Conservation (phyloP, 208 protist species). For the Leishmania braziliensis region DNA sequence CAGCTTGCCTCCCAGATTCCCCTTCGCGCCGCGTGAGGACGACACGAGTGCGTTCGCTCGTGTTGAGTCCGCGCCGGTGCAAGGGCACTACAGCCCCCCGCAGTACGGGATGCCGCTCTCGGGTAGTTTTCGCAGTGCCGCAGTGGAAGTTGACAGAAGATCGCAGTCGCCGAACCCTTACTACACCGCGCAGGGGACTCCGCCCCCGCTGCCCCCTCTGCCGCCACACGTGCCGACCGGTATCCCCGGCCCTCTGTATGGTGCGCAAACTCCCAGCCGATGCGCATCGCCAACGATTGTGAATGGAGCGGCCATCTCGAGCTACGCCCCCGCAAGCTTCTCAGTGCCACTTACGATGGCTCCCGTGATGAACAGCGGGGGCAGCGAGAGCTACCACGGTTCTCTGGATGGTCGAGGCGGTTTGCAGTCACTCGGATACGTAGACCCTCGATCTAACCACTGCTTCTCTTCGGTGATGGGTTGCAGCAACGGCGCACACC, state of each 20-base stretch:
- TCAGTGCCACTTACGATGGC: constrained; percentile 27
- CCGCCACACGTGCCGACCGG: not conserved
- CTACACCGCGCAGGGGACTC: constrained; percentile 2
- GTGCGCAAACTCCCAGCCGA: not conserved
- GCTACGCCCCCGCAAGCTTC: constrained; percentile 49
- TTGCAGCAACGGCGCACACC: not conserved
- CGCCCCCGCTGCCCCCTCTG: not conserved
- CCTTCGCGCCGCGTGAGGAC: constrained; percentile 25
- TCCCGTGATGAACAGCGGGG: not conserved
- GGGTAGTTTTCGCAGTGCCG: constrained; percentile 14
- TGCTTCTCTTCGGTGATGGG: constrained; percentile 10
- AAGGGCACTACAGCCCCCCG: constrained; percentile 27
- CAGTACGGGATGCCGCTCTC: constrained; percentile 19
- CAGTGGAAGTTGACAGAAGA: constrained; percentile 10
- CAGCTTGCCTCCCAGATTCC: constrained; percentile 32
- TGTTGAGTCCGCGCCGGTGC: constrained; percentile 20
- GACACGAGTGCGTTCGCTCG: constrained; percentile 14
- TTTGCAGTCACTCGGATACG: constrained; percentile 23
- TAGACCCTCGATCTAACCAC: constrained; percentile 11
- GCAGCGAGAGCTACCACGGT: constrained; percentile 10
- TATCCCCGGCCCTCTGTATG: not conserved
- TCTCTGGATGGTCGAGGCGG: not conserved
- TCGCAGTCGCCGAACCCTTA: constrained; percentile 12
- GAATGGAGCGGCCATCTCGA: not conserved
- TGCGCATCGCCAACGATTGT: not conserved